Evolutionary conservation across 2,329 filamentous ascomycete species (phyloP), one percentile per base, ranked within the genome.

Genomic region (Metarhizium guizhouense): DNA sequence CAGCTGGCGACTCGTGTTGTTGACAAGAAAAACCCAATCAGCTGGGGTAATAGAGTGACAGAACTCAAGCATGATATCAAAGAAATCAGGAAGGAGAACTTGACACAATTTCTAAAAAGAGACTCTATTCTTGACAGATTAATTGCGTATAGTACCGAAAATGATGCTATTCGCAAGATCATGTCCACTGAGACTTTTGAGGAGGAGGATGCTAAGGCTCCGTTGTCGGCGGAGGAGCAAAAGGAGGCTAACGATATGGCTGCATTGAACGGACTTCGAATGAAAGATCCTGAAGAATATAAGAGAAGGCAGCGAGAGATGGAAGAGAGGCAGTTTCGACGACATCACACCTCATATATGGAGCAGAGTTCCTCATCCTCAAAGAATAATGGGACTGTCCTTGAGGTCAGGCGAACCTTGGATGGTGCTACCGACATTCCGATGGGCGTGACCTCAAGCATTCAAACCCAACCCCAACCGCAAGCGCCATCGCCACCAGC

Each of bases 1-100:
- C 88, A 94, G 65, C 76, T 96, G 48, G 83, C 89, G 4, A 83
- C 81, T 43, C 83, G 89, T 14, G 88, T 95, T 1, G 86, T 96
- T 4, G 92, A 96, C 70, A 85, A 90, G 66, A 90, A 87, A 70
- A 90, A 89, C 52, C 84, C 86, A 0, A 71, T 84, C n/a, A 83
- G 87, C 7, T 82, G 78, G 68, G 84, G 88, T 0, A 76, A 78
- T 20, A 81, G 79, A 53, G 74, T 77, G 1, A 59, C 60, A 7
- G 76, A 83, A 1, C 83, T 85, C 62, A 74, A 90, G n/a, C 80
- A 79, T 40, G 71, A 76, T 45, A 83, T 87, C 0, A 76, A 74
- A 54, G 65, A 78, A 0, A 73, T 83, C 1, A 57, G 68, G 6
- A 76, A 80, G 51, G 64, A 81, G 47, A 76, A 84, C 51, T 65